Evolutionary conservation across 2,329 filamentous ascomycete genomes (phyloP).

Genomic region (Dothidotthia symphoricarpi): DNA sequence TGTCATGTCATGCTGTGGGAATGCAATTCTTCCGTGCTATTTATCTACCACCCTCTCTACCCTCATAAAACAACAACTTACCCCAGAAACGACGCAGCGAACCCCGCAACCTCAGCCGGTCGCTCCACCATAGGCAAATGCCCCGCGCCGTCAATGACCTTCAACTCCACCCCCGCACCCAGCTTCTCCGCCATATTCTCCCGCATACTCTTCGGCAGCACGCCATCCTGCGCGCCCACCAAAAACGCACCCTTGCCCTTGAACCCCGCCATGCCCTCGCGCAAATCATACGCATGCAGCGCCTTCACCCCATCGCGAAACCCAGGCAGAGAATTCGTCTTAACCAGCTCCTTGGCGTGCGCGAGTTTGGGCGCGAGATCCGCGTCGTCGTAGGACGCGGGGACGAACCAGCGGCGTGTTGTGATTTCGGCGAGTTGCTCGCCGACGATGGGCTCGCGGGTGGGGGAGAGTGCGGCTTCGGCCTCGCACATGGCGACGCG

Average conservation of each 20-base stretch:
- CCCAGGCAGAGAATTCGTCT: slow-evolving; percentile 65
- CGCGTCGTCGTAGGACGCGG: slow-evolving; percentile 57
- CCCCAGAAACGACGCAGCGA: slow-evolving; percentile 55
- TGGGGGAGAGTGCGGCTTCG: slow-evolving; percentile 40
- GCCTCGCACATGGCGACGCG: slow-evolving; percentile 67
- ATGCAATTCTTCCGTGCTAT: no score
- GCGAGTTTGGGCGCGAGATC: slow-evolving; percentile 51
- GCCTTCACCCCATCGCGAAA: slow-evolving; percentile 68
- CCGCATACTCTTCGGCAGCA: slow-evolving; percentile 76
- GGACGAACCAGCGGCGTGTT: slow-evolving; percentile 72
- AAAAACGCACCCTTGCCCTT: slow-evolving; percentile 65
- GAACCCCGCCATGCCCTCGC: slow-evolving; percentile 54
- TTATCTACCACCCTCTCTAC: no score
- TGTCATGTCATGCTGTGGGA: no score
- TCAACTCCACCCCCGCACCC: slow-evolving; percentile 55
- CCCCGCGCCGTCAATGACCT: slow-evolving; percentile 66
- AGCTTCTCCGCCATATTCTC: slow-evolving; percentile 58
- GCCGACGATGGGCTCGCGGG: slow-evolving; percentile 58
- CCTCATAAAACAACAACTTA: neutral
- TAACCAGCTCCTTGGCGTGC: slow-evolving; percentile 67
- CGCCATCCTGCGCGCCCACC: slow-evolving; percentile 71
- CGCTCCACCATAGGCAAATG: slow-evolving; percentile 84
- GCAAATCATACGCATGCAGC: slow-evolving; percentile 70
- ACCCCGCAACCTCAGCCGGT: slow-evolving; percentile 64
- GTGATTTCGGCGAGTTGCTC: slow-evolving; percentile 66